Conservation (phyloP, 768 basidiomycete species). For the Leccinum fibrillosum region DNA sequence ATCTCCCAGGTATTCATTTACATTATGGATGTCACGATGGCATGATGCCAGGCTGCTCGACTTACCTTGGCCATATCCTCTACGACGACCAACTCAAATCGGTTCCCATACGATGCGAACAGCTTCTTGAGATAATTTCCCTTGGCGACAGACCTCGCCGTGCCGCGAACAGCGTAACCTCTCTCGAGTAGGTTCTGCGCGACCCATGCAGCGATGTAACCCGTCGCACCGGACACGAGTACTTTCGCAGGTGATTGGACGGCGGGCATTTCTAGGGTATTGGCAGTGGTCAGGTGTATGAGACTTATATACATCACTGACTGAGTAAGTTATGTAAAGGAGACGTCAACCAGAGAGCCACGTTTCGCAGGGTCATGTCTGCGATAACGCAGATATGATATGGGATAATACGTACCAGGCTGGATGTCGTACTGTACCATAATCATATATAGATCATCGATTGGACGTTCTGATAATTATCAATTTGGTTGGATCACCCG, state of each 20-base stretch:
- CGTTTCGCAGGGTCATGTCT: too few relatives aligned
- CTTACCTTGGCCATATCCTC: constrained; percentile 60
- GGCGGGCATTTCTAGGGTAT: constrained; percentile 16
- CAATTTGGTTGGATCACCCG: too few relatives aligned
- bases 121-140: constrained; percentile 51
- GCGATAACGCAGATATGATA: too few relatives aligned
- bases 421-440: too few relatives aligned
- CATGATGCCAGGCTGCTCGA: background rate
- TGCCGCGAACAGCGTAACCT: constrained; percentile 63
- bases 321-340: too few relatives aligned
- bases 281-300: background rate
- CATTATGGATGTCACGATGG: background rate
- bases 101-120: constrained; percentile 53
- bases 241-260: constrained; percentile 27
- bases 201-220: constrained; percentile 41
- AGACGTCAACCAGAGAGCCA: too few relatives aligned
- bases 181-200: constrained; percentile 52
- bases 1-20: background rate
- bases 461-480: too few relatives aligned
- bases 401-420: too few relatives aligned
- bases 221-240: constrained; percentile 27
- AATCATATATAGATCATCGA: too few relatives aligned
- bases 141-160: constrained; percentile 63
- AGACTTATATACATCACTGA: too few relatives aligned
- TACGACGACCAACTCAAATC: constrained; percentile 64